phyloP scores from a whole-genome alignment of 805 yeast species.

The Lipomyces mesembrius region DNA sequence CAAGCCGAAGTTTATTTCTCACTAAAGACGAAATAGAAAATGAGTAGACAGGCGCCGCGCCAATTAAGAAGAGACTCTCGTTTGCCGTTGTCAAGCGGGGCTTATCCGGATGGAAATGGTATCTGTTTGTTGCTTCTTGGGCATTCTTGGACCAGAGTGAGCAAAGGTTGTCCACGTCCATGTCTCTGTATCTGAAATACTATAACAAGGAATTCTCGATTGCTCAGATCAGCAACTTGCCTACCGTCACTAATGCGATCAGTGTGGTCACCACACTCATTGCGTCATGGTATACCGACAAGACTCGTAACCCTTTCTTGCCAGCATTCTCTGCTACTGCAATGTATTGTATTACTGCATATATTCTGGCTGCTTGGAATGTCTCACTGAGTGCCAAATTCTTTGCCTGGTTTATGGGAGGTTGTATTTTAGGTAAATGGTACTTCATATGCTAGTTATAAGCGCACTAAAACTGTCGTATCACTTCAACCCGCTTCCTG shows the following conservation, averaged over 20 bases:
- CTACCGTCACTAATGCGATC: slow-evolving; percentile 51
- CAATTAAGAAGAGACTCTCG: slow-evolving; percentile 36
- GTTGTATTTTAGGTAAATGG: slow-evolving; percentile 13
- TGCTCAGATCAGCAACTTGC: slow-evolving; percentile 49
- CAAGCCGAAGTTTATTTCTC: slow-evolving; percentile 45
- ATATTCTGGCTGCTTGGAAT: slow-evolving; percentile 60
- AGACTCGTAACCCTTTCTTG: slow-evolving; percentile 43
- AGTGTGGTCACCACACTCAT: slow-evolving; percentile 51
- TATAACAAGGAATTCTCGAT: slow-evolving; percentile 41
- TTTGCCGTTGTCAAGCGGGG: slow-evolving; percentile 39
- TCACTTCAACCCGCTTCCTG: no score
- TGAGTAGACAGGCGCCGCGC: slow-evolving; percentile 43
- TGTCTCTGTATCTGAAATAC: slow-evolving; percentile 24
- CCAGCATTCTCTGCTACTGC: slow-evolving; percentile 48
- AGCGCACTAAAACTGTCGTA: not conserved
- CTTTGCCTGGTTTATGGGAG: slow-evolving; percentile 54
- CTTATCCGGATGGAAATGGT: slow-evolving; percentile 45
- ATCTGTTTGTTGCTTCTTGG: slow-evolving; percentile 46
- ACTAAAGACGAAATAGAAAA: slow-evolving; percentile 43
- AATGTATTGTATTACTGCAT: slow-evolving; percentile 42
- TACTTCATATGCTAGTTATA: not conserved
- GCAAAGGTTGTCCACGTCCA: slow-evolving; percentile 19
- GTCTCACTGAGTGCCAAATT: slow-evolving; percentile 60
- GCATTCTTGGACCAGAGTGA: slow-evolving; percentile 44
- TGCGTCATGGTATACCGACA: slow-evolving; percentile 28